Evolutionary conservation across 441 rosid genomes (phyloP).

Genomic region (Adansonia gregorii): DNA sequence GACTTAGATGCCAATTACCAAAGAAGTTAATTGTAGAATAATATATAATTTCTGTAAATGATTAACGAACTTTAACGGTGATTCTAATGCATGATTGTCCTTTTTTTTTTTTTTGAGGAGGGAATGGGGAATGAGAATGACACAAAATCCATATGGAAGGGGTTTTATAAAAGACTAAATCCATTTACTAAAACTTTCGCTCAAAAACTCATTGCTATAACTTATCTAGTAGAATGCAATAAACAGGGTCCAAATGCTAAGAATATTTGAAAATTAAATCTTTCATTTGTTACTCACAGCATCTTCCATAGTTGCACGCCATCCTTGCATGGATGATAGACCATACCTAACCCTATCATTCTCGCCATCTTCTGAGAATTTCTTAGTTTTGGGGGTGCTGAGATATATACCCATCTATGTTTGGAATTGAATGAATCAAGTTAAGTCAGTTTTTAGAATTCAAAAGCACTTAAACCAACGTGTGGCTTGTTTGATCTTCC

Average conservation of each 20-base stretch:
- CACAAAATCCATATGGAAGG: not conserved
- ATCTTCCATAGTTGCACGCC: constrained; percentile 99
- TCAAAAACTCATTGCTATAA: constrained; percentile 5
- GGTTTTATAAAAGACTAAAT: constrained; percentile 8
- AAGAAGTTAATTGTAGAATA: constrained; percentile 2
- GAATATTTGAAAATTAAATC: constrained; percentile 16
- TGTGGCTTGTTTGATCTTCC: not conserved
- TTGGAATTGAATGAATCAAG: constrained; percentile 26
- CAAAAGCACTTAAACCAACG: not conserved
- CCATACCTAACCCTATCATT: constrained; percentile 83
- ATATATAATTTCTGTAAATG: not conserved
- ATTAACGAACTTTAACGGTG: not conserved
- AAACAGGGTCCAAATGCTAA: constrained; percentile 17
- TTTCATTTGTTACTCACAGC: constrained; percentile 64
- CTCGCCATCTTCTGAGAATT: constrained; percentile 87
- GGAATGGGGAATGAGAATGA: constrained; percentile 9
- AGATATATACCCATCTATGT: constrained; percentile 87
- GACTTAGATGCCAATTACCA: not conserved
- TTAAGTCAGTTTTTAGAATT: not conserved
- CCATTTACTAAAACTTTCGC: not conserved
- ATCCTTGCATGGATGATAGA: constrained; percentile 97
- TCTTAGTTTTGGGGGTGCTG: constrained; percentile 92
- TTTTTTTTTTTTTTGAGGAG: not conserved
- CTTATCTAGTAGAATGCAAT: not conserved
- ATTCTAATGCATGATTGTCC: not conserved